These are phyloP conservation scores for Auriscalpium vulgare DNA, from an alignment of 768 basidiomycete species.

Conservation along the genomic window DNA sequence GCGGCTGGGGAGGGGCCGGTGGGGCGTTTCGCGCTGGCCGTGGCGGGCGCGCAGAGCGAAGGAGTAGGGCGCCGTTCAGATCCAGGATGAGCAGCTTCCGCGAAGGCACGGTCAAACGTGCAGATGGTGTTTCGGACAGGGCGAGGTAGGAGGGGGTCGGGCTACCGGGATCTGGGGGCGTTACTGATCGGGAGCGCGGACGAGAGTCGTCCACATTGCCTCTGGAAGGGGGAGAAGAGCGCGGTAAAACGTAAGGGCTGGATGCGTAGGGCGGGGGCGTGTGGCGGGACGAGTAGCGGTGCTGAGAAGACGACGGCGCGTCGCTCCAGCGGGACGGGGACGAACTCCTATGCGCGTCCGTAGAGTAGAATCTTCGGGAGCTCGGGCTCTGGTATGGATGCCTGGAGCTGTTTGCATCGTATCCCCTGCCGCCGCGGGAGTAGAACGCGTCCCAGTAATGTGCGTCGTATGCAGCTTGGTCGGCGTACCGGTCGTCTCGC, in stretches of 20 bases:
- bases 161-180: not conserved
- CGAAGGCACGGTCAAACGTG: conserved; percentile 18
- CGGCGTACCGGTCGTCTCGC: too few relatives aligned
- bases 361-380: not conserved
- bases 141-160: conserved; percentile 33
- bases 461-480: not conserved
- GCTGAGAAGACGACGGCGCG: not conserved
- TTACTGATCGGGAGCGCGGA: not conserved
- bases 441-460: not conserved
- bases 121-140: conserved; percentile 23
- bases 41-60: conserved; percentile 37
- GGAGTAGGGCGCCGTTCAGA: conserved; percentile 66
- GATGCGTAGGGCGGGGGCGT: not conserved
- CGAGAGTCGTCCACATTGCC: not conserved
- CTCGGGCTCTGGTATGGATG: not conserved
- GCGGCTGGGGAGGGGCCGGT: conserved; percentile 18
- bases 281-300: not conserved
- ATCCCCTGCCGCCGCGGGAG: not conserved
- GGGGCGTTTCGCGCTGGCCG: not conserved
- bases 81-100: conserved; percentile 72
- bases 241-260: not conserved
- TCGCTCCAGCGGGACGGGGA: too few relatives aligned
- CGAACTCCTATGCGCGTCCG: too few relatives aligned
- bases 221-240: not conserved
- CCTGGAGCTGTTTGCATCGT: too few relatives aligned